Evolutionary conservation across 2,329 filamentous ascomycete species (phyloP), one percentile per base, ranked within the genome.

Genomic region (Aspergillus fijiensis): DNA sequence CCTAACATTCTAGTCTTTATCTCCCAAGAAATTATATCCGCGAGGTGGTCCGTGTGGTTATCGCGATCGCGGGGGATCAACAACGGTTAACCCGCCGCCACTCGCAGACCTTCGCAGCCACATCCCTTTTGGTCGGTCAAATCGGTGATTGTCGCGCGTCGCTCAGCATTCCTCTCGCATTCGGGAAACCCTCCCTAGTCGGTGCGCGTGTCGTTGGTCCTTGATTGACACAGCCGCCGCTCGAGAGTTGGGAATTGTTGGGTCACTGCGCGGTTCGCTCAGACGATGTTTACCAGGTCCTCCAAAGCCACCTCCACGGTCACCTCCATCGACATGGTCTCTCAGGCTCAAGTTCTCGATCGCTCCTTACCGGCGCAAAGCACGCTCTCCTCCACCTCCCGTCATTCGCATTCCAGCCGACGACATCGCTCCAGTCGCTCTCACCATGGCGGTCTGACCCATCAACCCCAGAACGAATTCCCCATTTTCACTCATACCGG

Each of bases 401-500:
- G 87, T 70, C 82, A 86, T 60, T 82, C 84, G 14, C 76, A 81
- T 57, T 82, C 82, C 27, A 83, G 88, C 65, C 83, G 87, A 63
- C 82, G 82, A 69, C 89, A 90, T 75, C 87, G 91, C 67, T 90
- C 92, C 70, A 89, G 89, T 73, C 89, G 91, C 63, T 95, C 91
- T 51, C 90, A 95, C 72, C 86, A 89, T 69, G 91, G 91, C 60
- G 88, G 88, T 62, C 80, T 83, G 35, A 84, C 86, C 19, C 87
- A 89, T 70, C 79, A 86, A 25, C 85, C 90, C 48, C 89, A 90
- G 72, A 97, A 97, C 74, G 93, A 97, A 74, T 98, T 97, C 69
- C 94, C 94, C 23, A 80, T 96, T 72, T 98, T 97, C 77, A 88
- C 87, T 53, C 89, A 93, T 69, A 94, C 90, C 42, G 94, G 94